Conservation (phyloP, 768 basidiomycete species). For the Lactarius quietus region DNA sequence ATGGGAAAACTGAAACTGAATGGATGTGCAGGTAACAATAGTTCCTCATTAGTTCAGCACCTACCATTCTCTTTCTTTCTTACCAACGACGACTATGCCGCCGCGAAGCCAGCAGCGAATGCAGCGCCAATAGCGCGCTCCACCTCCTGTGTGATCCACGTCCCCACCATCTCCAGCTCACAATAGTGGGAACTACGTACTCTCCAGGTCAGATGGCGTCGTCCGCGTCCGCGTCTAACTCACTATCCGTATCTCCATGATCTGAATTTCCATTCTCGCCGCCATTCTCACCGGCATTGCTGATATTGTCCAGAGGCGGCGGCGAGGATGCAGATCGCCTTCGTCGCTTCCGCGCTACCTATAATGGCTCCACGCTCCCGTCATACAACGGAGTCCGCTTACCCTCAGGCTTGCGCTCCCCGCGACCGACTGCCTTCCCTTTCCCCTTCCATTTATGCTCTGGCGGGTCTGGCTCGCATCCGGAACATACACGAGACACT, state of each 20-base stretch:
- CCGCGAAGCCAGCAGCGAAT: not conserved
- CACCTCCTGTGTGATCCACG: slow-evolving; percentile 14
- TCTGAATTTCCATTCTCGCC: not conserved
- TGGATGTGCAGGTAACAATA: not conserved
- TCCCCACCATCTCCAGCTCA: not conserved
- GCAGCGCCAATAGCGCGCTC: slow-evolving; percentile 16
- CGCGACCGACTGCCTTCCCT: not conserved
- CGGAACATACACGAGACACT: not conserved
- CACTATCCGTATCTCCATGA: not conserved
- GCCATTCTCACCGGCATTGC: not conserved
- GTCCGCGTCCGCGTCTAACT: not conserved
- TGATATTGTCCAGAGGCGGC: too few relatives aligned
- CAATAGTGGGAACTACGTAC: not conserved
- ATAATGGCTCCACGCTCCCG: slow-evolving; percentile 5
- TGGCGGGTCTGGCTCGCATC: not conserved
- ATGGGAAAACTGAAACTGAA: not conserved
- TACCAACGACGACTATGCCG: not conserved
- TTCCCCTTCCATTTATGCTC: not conserved
- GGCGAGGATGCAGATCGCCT: not conserved
- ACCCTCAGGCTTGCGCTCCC: not conserved
- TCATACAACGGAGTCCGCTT: not conserved
- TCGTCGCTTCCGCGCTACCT: too few relatives aligned
- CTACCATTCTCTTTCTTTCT: not conserved
- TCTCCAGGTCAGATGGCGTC: slow-evolving; percentile 9
- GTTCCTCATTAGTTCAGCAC: not conserved